Base-by-base conservation (phyloP, 768 basidiomycete species). In the Pleurotus salmoneostramineus region DNA sequence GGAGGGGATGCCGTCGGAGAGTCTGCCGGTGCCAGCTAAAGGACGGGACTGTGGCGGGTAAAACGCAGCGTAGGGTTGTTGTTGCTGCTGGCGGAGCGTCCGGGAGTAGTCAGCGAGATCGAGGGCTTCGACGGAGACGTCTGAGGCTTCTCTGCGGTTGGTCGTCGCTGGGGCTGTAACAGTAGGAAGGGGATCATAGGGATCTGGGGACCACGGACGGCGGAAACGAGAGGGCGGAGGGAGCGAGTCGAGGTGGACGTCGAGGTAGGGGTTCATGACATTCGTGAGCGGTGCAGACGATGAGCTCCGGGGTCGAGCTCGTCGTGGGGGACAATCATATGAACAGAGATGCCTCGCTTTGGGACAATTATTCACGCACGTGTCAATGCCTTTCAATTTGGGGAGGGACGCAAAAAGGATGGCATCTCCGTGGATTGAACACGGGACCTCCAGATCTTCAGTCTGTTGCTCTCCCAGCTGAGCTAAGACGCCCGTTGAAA, bases 381-480 rank as follows among this genome's bases (percentile, higher is more conserved):
- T 54, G 51, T 27, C 34, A 5, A n/a, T n/a, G n/a, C n/a, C n/a
- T n/a, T n/a, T n/a, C n/a, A n/a, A n/a, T n/a, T n/a, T n/a, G n/a
- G n/a, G n/a, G n/a, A n/a, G n/a, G n/a, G n/a, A n/a, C n/a, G n/a
- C 32, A 32, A 56, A 56, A 56, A 46, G 10, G 7, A 3, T 56
- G 56, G 44, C 56, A 56, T 45, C 43, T 46, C 83, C 82, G 82
- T 83, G 84, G 84, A 83, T 85, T 78, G 84, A 85, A 85, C 84
- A 83, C 81, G 78, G 82, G 84, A 85, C 83, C 84, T 85, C 80
- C 78, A 85, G 83, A 56, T 46, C 82, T 83, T 83, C 82, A 83
- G 82, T 83, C 83, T 83, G 77, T 78, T 82, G 83, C 83, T 83
- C 82, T 83, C 83, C 83, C 82, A 83, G 78, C 82, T 83, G 82